These are phyloP conservation scores for Sequoiadendron giganteum DNA, from an alignment of 75 land plant species.

Conservation along the genomic window DNA sequence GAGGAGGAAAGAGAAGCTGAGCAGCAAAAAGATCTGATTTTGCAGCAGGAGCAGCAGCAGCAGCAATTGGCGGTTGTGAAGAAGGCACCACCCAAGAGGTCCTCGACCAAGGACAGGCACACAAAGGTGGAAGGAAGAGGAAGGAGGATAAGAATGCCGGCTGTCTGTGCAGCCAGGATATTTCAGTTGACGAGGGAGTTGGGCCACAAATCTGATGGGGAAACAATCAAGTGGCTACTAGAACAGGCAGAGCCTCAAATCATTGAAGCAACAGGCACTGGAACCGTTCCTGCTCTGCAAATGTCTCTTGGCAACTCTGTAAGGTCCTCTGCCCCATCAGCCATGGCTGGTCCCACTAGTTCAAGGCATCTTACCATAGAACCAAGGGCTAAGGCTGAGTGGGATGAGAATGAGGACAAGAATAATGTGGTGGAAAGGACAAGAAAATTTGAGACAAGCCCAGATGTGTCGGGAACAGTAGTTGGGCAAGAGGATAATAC, in stretches of 20 bases:
- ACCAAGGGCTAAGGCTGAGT: conserved; percentile 16
- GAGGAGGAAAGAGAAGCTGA: not conserved
- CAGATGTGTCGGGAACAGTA: conserved; percentile 23
- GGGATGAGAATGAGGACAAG: conserved; percentile 28
- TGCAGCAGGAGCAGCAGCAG: not conserved
- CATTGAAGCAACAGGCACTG: conserved; percentile 46
- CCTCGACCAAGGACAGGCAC: conserved; percentile 44
- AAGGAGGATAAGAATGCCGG: conserved; percentile 51
- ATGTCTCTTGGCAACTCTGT: conserved; percentile 25
- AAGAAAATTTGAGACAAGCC: conserved; percentile 15
- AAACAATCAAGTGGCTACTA: conserved; percentile 48
- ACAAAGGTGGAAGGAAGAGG: conserved; percentile 50
- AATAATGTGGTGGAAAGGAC: conserved; percentile 15
- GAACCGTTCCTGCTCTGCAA: conserved; percentile 38
- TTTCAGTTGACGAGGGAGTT: conserved; percentile 56
- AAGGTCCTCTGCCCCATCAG: conserved; percentile 18
- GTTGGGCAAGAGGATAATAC: conserved; percentile 17
- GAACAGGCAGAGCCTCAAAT: conserved; percentile 42
- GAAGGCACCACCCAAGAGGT: conserved; percentile 41
- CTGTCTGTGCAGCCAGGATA: conserved; percentile 70
- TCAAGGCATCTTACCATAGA: not conserved
- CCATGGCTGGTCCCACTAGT: conserved; percentile 9
- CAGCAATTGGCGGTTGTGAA: conserved; percentile 18
- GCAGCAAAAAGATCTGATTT: not conserved
- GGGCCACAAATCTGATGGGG: conserved; percentile 46